phyloP scores from a whole-genome alignment of 169 alveolate species.

The Plasmodium sp. region DNA sequence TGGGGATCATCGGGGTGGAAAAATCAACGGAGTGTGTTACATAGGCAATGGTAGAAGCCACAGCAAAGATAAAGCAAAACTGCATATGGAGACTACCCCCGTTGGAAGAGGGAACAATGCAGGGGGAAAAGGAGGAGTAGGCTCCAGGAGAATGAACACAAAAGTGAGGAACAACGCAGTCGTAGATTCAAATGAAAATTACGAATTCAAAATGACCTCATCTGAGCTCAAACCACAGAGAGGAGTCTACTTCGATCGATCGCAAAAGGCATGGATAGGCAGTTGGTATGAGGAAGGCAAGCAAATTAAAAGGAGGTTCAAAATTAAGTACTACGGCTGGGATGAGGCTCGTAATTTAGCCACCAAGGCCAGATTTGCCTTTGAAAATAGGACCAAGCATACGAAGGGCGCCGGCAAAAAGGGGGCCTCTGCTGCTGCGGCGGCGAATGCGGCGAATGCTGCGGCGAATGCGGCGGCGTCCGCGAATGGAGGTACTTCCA shows the following conservation, averaged over 20 bases:
- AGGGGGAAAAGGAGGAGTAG: background rate
- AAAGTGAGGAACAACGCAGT: background rate
- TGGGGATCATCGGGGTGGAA: background rate
- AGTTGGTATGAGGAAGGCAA: slow-evolving; percentile 76
- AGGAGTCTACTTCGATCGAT: slow-evolving; percentile 72
- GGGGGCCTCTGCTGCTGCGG: background rate
- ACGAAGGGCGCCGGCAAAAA: background rate
- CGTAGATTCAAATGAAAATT: slow-evolving; percentile 17
- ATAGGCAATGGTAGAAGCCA: background rate
- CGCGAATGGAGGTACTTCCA: background rate
- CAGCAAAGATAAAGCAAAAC: slow-evolving; percentile 1
- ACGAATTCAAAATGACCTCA: slow-evolving; percentile 8
- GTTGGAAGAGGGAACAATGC: background rate
- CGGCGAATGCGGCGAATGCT: too few relatives aligned
- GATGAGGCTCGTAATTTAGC: slow-evolving; percentile 71
- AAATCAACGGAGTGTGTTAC: background rate
- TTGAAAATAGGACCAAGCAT: slow-evolving; percentile 44
- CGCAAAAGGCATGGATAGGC: slow-evolving; percentile 75
- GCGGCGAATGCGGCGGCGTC: background rate
- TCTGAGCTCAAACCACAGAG: slow-evolving; percentile 69
- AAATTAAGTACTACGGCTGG: slow-evolving; percentile 73
- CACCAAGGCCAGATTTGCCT: slow-evolving; percentile 61
- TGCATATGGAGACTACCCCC: background rate
- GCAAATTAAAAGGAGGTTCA: slow-evolving; percentile 64
- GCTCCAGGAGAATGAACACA: background rate